These are phyloP conservation scores for Leptographium procerum DNA, from an alignment of 2,329 filamentous ascomycete species.

Conservation along the genomic window DNA sequence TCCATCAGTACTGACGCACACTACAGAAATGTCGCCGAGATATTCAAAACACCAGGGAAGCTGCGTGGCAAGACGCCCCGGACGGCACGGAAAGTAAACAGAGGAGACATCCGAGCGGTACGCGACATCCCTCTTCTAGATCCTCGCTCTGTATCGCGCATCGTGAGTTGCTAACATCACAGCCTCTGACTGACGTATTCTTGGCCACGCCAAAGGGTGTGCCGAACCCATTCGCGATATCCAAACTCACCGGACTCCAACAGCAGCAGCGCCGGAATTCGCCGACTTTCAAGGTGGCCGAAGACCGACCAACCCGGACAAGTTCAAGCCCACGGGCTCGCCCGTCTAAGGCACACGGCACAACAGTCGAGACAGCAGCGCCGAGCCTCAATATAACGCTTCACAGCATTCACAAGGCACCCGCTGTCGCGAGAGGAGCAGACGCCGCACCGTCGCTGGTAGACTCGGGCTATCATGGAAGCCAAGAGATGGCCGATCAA, in stretches of 20 bases:
- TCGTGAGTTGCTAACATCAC: slow-evolving; percentile 1
- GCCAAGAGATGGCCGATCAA: slow-evolving; percentile 31
- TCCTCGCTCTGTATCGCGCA: neutral
- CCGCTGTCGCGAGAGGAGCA: neutral
- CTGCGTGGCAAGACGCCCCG: slow-evolving; percentile 71
- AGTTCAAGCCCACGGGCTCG: slow-evolving; percentile 19
- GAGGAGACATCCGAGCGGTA: slow-evolving; percentile 52
- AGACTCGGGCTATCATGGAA: slow-evolving; percentile 65
- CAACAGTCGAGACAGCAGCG: neutral
- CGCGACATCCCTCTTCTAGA: slow-evolving; percentile 19
- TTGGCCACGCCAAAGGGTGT: slow-evolving; percentile 43
- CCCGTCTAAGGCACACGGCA: slow-evolving; percentile 19
- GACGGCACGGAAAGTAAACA: slow-evolving; percentile 51
- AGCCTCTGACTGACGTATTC: slow-evolving; percentile 52
- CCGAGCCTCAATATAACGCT: neutral
- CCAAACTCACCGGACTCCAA: slow-evolving; percentile 29
- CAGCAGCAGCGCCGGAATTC: slow-evolving; percentile 30
- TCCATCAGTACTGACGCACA: no score
- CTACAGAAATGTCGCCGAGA: slow-evolving; percentile 72
- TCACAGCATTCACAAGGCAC: neutral
- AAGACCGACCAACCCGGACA: slow-evolving; percentile 29
- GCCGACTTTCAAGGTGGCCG: slow-evolving; percentile 40
- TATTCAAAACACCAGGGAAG: slow-evolving; percentile 91
- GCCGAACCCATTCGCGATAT: slow-evolving; percentile 40
- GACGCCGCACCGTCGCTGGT: slow-evolving; percentile 24